These are phyloP conservation scores for Murraya paniculata DNA, from an alignment of 345 rosid species.

Conservation along the genomic window DNA sequence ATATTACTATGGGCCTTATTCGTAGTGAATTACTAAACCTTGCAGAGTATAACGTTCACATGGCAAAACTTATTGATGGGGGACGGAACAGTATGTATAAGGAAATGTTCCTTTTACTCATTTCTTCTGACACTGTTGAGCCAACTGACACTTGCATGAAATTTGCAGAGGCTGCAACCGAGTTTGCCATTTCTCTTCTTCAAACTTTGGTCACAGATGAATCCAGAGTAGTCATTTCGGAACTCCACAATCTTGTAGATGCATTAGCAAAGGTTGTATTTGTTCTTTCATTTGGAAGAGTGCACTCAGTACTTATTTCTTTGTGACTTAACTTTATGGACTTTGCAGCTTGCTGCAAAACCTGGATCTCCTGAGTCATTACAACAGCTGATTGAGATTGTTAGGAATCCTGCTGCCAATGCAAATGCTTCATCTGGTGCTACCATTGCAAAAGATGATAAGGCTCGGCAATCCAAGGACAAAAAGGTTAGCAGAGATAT, in stretches of 20 bases:
- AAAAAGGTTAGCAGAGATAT: slow-evolving; percentile 53
- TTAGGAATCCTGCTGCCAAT: slow-evolving; percentile 64
- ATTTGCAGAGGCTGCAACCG: slow-evolving; percentile 81
- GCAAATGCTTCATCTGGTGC: slow-evolving; percentile 37
- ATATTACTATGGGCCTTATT: slow-evolving; percentile 81
- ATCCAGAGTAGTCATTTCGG: slow-evolving; percentile 87
- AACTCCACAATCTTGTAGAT: slow-evolving; percentile 91
- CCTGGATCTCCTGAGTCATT: slow-evolving; percentile 79
- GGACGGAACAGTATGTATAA: slow-evolving; percentile 82
- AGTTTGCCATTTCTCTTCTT: slow-evolving; percentile 77
- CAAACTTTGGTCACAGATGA: slow-evolving; percentile 79
- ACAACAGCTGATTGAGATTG: slow-evolving; percentile 78
- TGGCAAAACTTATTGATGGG: slow-evolving; percentile 93
- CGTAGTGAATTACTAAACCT: slow-evolving; percentile 82
- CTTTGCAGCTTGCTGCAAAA: slow-evolving; percentile 70
- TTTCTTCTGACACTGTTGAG: neutral
- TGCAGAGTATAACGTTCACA: slow-evolving; percentile 90
- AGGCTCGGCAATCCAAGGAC: slow-evolving; percentile 59
- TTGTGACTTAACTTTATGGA: slow-evolving; percentile 12
- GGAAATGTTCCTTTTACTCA: slow-evolving; percentile 7
- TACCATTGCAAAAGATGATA: slow-evolving; percentile 63
- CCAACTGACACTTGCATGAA: slow-evolving; percentile 11
- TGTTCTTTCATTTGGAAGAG: neutral
- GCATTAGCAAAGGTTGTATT: slow-evolving; percentile 74
- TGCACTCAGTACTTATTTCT: neutral